phyloP scores from a whole-genome alignment of 306 rosid species.

The Coriaria nepalensis region DNA sequence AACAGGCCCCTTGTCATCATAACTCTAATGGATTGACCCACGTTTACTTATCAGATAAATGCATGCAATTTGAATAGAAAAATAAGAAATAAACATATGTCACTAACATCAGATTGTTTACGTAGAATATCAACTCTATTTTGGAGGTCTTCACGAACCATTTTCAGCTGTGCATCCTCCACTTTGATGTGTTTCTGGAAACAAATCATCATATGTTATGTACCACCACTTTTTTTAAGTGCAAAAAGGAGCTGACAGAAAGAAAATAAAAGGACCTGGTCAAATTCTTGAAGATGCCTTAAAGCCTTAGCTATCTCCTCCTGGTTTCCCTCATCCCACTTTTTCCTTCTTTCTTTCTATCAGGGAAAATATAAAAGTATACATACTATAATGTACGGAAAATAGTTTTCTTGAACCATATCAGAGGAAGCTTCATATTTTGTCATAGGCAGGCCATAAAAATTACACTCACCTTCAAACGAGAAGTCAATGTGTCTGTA shows the following conservation, averaged over 20 bases:
- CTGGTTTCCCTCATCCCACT: constrained; percentile 83
- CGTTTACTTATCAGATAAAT: too few species aligned
- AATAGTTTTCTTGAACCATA: too few species aligned
- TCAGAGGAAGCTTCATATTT: too few species aligned
- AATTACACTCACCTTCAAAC: constrained; percentile 62
- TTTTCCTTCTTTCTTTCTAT: constrained; percentile 81
- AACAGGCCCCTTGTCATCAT: constrained; percentile 80
- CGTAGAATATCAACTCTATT: constrained; percentile 57
- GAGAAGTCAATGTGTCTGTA: constrained; percentile 52
- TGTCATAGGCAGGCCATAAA: constrained; percentile 9
- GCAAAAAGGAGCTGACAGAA: constrained; percentile 4
- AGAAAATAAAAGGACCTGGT: constrained; percentile 48
- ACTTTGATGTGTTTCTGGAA: constrained; percentile 53
- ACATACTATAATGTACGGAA: too few species aligned
- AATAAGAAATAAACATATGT: constrained; percentile 8
- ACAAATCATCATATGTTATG: constrained; percentile 1
- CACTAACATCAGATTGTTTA: constrained; percentile 79
- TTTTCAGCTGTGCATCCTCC: constrained; percentile 52
- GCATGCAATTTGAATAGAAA: background rate
- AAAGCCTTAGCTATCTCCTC: constrained; percentile 78
- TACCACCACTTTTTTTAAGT: background rate
- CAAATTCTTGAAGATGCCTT: constrained; percentile 72
- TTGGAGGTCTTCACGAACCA: constrained; percentile 71
- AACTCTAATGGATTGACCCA: constrained; percentile 68
- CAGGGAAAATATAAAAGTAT: constrained; percentile 12